Base-by-base conservation (phyloP, 768 basidiomycete genomes). In the Agaricus blazei region DNA sequence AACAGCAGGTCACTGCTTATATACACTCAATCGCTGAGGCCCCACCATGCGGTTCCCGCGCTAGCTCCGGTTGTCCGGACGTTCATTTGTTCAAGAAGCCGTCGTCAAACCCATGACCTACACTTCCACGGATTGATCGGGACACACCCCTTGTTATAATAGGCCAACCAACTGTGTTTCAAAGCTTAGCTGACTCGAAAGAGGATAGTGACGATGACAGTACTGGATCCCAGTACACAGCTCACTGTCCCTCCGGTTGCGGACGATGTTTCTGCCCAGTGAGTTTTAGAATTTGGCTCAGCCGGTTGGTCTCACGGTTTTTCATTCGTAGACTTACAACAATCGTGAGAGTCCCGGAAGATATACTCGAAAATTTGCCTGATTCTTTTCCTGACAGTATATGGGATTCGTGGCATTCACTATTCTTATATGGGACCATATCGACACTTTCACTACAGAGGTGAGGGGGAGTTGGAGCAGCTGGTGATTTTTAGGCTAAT, bases 371-470 rank as follows among this genome's bases (percentile, higher is more conserved):
- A n/a, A 28, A 9, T 28, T 27, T n/a, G 11, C 2, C 19, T 45
- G 23, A 47, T 34, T 38, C 3, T 11, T 19, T 45, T 38, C 3
- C 44, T 27, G 53, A 1, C 51, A 84, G 81, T 76, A 71, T 52
- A 70, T 84, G 36, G 82, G 77, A 12, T 66, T 83, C 29, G 72
- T 71, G 11, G 75, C 78, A 56, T 79, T 78, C 61, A 74, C 74
- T 2, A 61, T 79, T 15, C 68, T 84, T 11, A 58, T 83, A 11
- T 83, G 78, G 76, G 81, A 83, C 56, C 81, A 82, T 54, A 58
- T 81, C 36, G 69, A 79, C 52, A 79, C 80, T 0, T 76, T 83
- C 43, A 55, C 61, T 4, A 72, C 75, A 36, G 79, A 81, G 65
- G 75, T 74, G 28, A 51, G 59, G 26, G 3, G 48, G 27, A 31